Evolutionary conservation across 169 alveolate genomes (phyloP).

Genomic region (Plasmodium inui): DNA sequence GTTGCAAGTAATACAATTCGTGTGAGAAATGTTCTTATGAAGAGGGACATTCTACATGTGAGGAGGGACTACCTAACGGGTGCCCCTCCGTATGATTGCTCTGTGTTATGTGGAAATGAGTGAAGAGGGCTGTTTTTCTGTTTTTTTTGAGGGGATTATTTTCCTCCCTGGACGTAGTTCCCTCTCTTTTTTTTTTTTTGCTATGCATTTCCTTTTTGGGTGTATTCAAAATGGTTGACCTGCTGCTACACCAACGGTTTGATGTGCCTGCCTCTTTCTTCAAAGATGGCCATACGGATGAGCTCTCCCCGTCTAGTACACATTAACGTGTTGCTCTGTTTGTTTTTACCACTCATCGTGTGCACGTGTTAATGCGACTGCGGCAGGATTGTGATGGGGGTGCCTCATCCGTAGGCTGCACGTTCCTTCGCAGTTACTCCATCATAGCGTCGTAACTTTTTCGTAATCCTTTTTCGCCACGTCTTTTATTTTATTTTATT

Average conservation of each 20-base stretch:
- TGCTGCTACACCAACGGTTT: not conserved
- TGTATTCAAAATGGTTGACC: not conserved
- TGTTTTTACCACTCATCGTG: not conserved
- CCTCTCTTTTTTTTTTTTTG: not conserved
- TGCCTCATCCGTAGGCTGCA: not conserved
- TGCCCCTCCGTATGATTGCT: not conserved
- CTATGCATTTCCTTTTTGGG: not conserved
- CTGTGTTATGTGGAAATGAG: not conserved
- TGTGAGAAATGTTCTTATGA: not conserved
- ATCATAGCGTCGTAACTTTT: not conserved
- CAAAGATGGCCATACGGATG: not conserved
- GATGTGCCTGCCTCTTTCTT: not conserved
- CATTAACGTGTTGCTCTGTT: not conserved
- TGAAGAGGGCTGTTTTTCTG: not conserved
- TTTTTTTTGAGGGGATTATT: not conserved
- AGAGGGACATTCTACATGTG: constrained; percentile 8
- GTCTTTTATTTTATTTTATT: constrained; percentile 1
- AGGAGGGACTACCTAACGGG: not conserved
- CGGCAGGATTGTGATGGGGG: not conserved
- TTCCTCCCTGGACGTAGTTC: not conserved
- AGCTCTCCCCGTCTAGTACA: not conserved
- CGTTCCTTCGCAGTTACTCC: not conserved
- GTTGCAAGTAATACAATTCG: constrained; percentile 64
- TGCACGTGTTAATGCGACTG: not conserved
- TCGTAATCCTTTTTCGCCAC: not conserved